phyloP scores from a whole-genome alignment of 768 basidiomycete species.

The Austroboletus eburneus region DNA sequence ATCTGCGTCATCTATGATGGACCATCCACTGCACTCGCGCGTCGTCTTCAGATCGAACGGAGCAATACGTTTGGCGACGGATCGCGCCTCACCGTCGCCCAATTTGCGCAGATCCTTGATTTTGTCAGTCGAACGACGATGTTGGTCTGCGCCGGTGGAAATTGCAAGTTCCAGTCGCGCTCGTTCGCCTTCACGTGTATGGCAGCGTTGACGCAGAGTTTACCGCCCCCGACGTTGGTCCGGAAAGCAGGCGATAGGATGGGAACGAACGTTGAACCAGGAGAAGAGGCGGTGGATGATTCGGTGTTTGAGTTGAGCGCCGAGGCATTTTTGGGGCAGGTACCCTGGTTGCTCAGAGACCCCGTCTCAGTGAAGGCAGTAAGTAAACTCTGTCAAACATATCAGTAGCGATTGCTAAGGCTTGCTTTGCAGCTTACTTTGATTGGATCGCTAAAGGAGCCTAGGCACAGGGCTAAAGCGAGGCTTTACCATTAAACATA shows the following conservation, averaged over 20 bases:
- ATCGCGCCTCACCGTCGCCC: background rate
- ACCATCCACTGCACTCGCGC: background rate
- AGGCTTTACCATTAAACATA: background rate
- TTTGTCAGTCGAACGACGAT: conserved; percentile 7
- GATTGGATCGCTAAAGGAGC: background rate
- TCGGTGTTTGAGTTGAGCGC: conserved; percentile 9
- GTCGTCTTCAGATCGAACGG: conserved; percentile 8
- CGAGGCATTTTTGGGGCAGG: conserved; percentile 6
- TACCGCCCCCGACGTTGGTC: conserved; percentile 3
- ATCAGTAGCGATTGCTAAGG: too few relatives aligned
- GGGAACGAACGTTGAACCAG: background rate
- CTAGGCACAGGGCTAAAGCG: background rate
- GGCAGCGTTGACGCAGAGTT: background rate
- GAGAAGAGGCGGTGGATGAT: background rate
- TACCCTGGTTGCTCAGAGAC: conserved; percentile 6
- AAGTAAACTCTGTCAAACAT: too few relatives aligned
- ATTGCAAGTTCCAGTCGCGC: conserved; percentile 11
- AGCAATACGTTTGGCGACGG: background rate
- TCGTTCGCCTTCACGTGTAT: conserved; percentile 13
- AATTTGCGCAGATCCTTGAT: conserved; percentile 3
- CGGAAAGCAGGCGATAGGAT: background rate
- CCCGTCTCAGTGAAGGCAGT: conserved; percentile 1
- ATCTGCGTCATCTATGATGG: background rate
- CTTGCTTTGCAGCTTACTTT: background rate
- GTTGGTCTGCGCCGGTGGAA: conserved; percentile 5